These are phyloP conservation scores for Plantago elongata DNA, from an alignment of 257 asterid genomes.

Conservation along the genomic window DNA sequence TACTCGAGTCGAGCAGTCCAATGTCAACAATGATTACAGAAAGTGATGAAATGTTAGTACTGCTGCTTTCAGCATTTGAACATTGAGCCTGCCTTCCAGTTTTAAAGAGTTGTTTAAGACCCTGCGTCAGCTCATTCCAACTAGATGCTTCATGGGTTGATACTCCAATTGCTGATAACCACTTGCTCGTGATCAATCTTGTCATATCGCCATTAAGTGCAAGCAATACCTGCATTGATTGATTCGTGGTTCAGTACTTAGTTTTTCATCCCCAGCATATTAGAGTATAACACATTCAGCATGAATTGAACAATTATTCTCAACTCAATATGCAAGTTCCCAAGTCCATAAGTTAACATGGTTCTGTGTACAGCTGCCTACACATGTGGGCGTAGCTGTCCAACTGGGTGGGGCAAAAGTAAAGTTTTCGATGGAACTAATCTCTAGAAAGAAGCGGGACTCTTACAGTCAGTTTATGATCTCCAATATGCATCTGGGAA, in stretches of 20 bases:
- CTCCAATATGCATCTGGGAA: conserved; percentile 38
- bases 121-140: conserved; percentile 71
- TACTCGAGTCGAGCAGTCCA: conserved; percentile 71
- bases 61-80: conserved; percentile 17
- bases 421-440: not conserved
- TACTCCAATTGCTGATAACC: conserved; percentile 63
- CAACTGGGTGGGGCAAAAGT: not conserved
- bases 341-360: too few species aligned
- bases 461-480: conserved; percentile 60
- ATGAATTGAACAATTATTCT: too few species aligned
- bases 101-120: conserved; percentile 44
- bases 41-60: conserved; percentile 18
- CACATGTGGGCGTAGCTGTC: not conserved
- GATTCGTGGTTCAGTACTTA: too few species aligned
- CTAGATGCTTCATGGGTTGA: conserved; percentile 59
- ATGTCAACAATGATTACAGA: conserved; percentile 57
- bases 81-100: conserved; percentile 24
- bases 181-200: conserved; percentile 46
- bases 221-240: conserved; percentile 67
- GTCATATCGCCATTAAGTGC: conserved; percentile 79
- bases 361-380: too few species aligned
- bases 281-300: too few species aligned
- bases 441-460: not conserved
- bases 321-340: too few species aligned
- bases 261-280: too few species aligned